A percentile compares a stretch with the other conserved stretches of the same genome.
These are phyloP conservation scores for Akanthomyces uredinophilus DNA, from an alignment of 2,329 filamentous ascomycete species.

Conservation along the genomic window DNA sequence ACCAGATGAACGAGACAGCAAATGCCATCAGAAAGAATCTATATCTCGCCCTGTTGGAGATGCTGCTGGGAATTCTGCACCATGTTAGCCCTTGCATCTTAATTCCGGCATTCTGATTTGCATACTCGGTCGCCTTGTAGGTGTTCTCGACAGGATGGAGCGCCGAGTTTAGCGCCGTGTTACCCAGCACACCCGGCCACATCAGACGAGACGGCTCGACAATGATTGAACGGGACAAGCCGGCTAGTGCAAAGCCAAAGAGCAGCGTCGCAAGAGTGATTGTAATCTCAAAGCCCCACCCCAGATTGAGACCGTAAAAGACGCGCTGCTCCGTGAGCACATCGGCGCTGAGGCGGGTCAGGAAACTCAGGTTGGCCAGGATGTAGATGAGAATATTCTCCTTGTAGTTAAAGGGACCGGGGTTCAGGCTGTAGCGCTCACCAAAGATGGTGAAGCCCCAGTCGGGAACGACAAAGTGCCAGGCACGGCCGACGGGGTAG, in stretches of 20 bases:
- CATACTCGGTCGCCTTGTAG: constrained; percentile 21
- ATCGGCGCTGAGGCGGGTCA: constrained; percentile 31
- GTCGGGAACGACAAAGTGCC: constrained; percentile 29
- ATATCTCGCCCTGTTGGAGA: constrained; percentile 29
- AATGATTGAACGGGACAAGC: constrained; percentile 38
- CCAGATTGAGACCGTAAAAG: constrained; percentile 38
- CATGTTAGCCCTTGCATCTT: neutral
- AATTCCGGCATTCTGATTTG: neutral
- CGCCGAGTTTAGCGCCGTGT: constrained; percentile 39
- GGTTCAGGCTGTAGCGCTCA: constrained; percentile 31
- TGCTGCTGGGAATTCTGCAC: neutral
- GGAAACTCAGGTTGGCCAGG: constrained; percentile 50
- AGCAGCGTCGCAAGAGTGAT: constrained; percentile 45
- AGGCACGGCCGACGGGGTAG: constrained; percentile 37
- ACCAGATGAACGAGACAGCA: constrained; percentile 37
- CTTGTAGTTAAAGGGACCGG: constrained; percentile 34
- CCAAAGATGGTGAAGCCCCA: constrained; percentile 26
- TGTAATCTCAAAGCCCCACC: constrained; percentile 45
- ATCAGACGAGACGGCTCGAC: constrained; percentile 43
- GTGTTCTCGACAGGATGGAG: constrained; percentile 34
- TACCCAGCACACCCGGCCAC: constrained; percentile 49
- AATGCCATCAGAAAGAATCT: constrained; percentile 41
- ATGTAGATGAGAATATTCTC: constrained; percentile 52
- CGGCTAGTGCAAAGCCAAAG: constrained; percentile 48
- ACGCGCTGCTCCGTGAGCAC: constrained; percentile 31